Base-by-base conservation (phyloP, 2,329 filamentous ascomycete species). In the Sporothrix curviconia region DNA sequence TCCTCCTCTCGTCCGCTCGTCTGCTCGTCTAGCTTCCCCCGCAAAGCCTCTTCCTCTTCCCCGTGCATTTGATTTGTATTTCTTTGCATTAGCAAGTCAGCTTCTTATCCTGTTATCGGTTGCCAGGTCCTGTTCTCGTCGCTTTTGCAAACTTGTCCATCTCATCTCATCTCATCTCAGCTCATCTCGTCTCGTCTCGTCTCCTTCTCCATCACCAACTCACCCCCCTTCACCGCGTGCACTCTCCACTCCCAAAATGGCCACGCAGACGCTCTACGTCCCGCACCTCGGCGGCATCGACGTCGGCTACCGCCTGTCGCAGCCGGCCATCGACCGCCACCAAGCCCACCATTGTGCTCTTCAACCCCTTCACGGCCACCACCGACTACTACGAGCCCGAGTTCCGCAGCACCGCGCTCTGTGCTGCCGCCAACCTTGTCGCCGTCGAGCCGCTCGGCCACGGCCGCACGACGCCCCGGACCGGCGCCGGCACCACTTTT, bases 391-490 rank as follows among this genome's bases (percentile, higher is more conserved):
- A 76, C 64, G 64, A 72, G 15, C 62, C 64, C 5, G 76, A 81
- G 64, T 76, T 79, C 59, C 63, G 64, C 28, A 73, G 70, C 66
- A 65, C 67, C 49, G 58, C 61, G 1, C 70, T 81, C 22, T 73
- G 72, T 0, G 64, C 67, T 28, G 69, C 68, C 5, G 70, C 74
- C 63, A 81, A 81, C 63, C 69, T 81, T 6, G 66, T 81, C 6
- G 78, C 78, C 43, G 72, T 81, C 57, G 78, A 81, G 67, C 77
- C 76, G 1, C 72, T 81, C 0, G 78, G 78, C 57, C 78, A 81
- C 62, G 78, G 78, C 60, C 67, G 72, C 15, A 59, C 57, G 5
- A 19, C 6, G 11, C 17, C 43, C 1, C 54, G 30, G 7, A 50
- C 34, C 0, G 28, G 42, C 7, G 17, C 44, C 28, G 44, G 39